Evolutionary conservation across 768 basidiomycete species (phyloP), one percentile per base, ranked within the genome.

Genomic region (Rubroboletus satanas): DNA sequence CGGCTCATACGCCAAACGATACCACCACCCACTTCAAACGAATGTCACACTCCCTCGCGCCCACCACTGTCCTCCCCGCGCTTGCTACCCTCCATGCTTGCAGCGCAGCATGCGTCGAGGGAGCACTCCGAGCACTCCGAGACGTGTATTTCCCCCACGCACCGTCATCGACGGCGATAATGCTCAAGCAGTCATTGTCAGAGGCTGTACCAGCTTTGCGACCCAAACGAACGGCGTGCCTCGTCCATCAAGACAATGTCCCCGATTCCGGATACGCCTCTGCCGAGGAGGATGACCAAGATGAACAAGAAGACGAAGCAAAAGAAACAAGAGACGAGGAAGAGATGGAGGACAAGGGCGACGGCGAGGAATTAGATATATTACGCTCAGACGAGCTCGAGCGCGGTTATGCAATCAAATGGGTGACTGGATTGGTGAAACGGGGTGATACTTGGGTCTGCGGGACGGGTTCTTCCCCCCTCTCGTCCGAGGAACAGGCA

Each of bases 191-290:
- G 45, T 53, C 54, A 5, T 32, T 67, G 33, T 52, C 55, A 2
- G 37, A 46, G 1, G 52, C 54, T 28, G 51, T 68, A 5, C 47
- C 51, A 61, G 28, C 57, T 70, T 36, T 72, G 65, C 47, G 65
- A 61, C 50, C 68, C 62, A 59, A 66, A 29, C 65, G 51, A 49
- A 55, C 41, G 14, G 52, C 29, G 10, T 52, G 43, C 32, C 57
- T 65, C 50, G 67, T 75, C 26, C 76, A 76, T 52, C 77, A 78
- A 48, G 69, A 65, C 9, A 71, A 72, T 17, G 75, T 81, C 4
- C 83, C 83, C 1, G 88, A 91, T 69, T 90, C 88, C 11, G 89
- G 89, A 35, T 90, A 90, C 59, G 89, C 86, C 6, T 88, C 87
- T 38, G 85, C 83, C 26, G 84, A 84, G 48, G 84, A 82, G 46